Evolutionary conservation across 106 monocot species (phyloP), one percentile per base, ranked within the genome.

Genomic region (Dendrobium nobile): DNA sequence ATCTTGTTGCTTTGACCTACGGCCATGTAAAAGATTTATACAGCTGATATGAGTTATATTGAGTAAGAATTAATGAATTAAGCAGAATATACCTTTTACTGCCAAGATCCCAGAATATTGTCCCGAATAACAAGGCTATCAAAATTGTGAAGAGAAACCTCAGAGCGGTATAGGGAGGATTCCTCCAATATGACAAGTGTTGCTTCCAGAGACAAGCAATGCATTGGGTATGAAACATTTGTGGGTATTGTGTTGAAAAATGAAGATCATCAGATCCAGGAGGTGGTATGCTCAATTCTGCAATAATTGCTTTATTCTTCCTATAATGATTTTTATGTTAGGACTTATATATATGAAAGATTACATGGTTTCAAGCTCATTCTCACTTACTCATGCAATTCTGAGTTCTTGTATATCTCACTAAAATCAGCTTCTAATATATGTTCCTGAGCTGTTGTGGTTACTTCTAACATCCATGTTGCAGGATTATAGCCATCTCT

Each of bases 71-170:
- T 18, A 56, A 19, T 56, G 3, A 56, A 56, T 17, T 56, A 56
- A 17, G 13, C 19, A 56, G 9, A 56, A 56, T 11, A 19, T 73
- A 73, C 73, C 18, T 73, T 73, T 41, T 73, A 41, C 73, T 27
- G 5, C 41, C 73, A 19, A 37, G 73, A 41, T 73, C 73, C 73
- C 73, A 73, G 11, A 73, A 73, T 13, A 41, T 41, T 15, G 72
- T 37, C 10, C 72, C 72, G 37, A 90, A 88, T 75, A 90, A 5
- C 40, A 95, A 33, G 0, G 90, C 92, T 4, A 87, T 87, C 27
- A 85, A 28, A 10, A 75, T 1, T 40, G 75, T 68, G 64, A 84
- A 76, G 75, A 80, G 74, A 26, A 84, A 80, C 41, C 79, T 75
- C 58, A 79, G 45, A 44, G 84, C 75, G 24, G 79, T 84, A 73